phyloP scores from a whole-genome alignment of 257 asterid genomes.

The Gardenia jasminoides region DNA sequence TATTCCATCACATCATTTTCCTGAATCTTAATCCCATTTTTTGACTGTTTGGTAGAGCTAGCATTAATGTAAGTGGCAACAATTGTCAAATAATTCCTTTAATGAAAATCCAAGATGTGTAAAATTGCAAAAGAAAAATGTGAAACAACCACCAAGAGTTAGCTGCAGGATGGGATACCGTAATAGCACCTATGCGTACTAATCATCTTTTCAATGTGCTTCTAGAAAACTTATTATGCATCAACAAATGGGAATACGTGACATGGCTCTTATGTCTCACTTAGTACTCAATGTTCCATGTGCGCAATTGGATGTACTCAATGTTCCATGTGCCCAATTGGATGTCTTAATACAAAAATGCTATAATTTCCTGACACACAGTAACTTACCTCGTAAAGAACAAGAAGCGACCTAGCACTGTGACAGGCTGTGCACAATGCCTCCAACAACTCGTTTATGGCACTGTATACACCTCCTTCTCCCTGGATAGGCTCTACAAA shows the following conservation, averaged over 20 bases:
- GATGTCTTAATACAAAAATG: not conserved
- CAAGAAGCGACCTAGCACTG: conserved; percentile 68
- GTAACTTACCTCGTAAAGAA: conserved; percentile 84
- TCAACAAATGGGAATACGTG: not conserved
- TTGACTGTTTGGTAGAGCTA: not conserved
- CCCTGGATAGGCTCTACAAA: conserved; percentile 97
- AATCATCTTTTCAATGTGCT: not conserved
- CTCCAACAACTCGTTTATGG: conserved; percentile 67
- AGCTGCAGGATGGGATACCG: not conserved
- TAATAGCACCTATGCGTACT: not conserved
- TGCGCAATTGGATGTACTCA: too few species aligned
- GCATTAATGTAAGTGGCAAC: not conserved
- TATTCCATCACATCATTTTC: too few species aligned
- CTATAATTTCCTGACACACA: not conserved
- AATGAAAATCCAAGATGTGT: not conserved
- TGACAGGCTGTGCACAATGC: conserved; percentile 77
- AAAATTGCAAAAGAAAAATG: not conserved
- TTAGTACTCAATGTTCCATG: not conserved
- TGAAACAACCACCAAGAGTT: not conserved
- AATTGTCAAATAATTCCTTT: not conserved
- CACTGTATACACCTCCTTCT: conserved; percentile 80
- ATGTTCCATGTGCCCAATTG: too few species aligned
- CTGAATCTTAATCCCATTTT: not conserved
- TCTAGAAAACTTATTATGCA: not conserved
- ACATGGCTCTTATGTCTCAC: not conserved